phyloP scores from a whole-genome alignment of 1,284 basidiomycete species.

The Cutaneotrichosporon sp. region DNA sequence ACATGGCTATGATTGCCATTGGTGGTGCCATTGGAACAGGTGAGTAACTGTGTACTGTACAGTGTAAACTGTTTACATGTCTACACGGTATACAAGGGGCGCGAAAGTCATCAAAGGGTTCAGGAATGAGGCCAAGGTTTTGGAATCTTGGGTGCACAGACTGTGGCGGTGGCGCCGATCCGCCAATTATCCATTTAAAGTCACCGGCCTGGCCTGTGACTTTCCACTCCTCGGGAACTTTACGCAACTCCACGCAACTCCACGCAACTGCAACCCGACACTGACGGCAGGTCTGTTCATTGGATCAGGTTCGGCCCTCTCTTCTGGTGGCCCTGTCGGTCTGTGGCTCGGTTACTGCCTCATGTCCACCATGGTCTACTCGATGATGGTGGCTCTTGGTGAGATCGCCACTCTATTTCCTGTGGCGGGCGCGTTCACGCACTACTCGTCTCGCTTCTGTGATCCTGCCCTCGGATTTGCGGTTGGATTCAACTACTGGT shows the following conservation, averaged over 20 bases:
- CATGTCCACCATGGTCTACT: conserved; percentile 49
- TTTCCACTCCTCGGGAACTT: background rate
- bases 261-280: background rate
- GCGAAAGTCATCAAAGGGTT: background rate
- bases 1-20: conserved; percentile 57
- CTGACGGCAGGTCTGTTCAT: conserved; percentile 54
- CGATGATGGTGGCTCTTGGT: conserved; percentile 52
- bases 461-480: conserved; percentile 57
- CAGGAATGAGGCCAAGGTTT: background rate
- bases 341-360: conserved; percentile 50
- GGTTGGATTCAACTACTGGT: conserved; percentile 41
- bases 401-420: conserved; percentile 55
- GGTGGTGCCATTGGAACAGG: conserved; percentile 52
- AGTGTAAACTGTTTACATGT: background rate
- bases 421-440: conserved; percentile 49
- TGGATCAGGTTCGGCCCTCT: conserved; percentile 55
- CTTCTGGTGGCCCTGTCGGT: conserved; percentile 56
- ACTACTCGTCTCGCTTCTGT: conserved; percentile 56
- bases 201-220: no score
- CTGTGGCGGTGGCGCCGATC: background rate
- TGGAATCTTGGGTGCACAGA: background rate
- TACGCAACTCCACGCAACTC: background rate
- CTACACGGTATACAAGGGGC: background rate
- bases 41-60: conserved; percentile 15
- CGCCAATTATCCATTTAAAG: background rate